phyloP scores from a whole-genome alignment of 768 basidiomycete species.

The Agrocybe praecox region DNA sequence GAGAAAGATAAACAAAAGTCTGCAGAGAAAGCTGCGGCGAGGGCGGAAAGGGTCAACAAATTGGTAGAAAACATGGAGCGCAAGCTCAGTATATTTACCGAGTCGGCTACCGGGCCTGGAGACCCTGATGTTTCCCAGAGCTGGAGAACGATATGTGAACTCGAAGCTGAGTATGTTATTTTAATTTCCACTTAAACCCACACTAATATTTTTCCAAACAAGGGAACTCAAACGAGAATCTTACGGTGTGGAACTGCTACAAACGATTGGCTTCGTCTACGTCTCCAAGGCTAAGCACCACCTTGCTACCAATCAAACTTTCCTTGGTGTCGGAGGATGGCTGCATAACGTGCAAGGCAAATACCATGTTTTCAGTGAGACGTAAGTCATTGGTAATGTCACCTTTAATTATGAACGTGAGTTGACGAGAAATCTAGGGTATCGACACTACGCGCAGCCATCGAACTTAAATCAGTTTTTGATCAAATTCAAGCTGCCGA shows the following conservation, averaged over 20 bases:
- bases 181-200: not conserved
- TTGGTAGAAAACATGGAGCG: conserved; percentile 79
- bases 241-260: conserved; percentile 84
- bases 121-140: conserved; percentile 72
- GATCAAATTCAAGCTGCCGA: conserved; percentile 93
- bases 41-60: conserved; percentile 74
- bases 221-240: conserved; percentile 86
- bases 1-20: conserved; percentile 67
- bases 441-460: conserved; percentile 82
- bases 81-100: conserved; percentile 86
- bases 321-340: conserved; percentile 91
- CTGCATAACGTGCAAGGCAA: conserved; percentile 90
- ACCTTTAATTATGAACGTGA: not conserved
- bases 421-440: conserved; percentile 46
- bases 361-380: conserved; percentile 93
- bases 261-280: conserved; percentile 88
- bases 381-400: conserved; percentile 50
- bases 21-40: conserved; percentile 83
- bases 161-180: conserved; percentile 76
- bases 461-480: conserved; percentile 88
- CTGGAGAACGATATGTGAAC: conserved; percentile 75
- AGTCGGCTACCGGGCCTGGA: conserved; percentile 71
- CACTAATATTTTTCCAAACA: conserved; percentile 7
- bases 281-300: conserved; percentile 81
- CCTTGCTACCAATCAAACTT: conserved; percentile 69